Evolutionary conservation across 139 green algal species (phyloP).

Genomic region (Micromonas commoda): DNA sequence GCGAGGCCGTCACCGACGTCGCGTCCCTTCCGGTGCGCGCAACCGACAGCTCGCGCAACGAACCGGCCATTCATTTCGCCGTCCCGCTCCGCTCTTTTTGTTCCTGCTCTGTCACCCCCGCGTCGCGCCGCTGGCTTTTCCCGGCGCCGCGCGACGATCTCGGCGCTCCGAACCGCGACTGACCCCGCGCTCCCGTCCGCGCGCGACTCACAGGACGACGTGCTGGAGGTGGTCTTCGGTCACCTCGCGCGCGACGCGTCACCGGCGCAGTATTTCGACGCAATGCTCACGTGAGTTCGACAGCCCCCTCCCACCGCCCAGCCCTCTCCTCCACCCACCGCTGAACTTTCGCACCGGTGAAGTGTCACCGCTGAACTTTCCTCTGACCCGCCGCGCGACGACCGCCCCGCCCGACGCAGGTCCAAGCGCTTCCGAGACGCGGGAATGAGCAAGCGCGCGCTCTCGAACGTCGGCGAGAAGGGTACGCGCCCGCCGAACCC

Average conservation of each 20-base stretch:
- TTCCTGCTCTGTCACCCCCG: no score
- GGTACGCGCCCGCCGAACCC: not conserved
- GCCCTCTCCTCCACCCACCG: no score
- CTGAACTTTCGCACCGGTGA: no score
- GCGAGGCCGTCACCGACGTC: not conserved
- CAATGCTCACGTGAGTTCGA: not conserved
- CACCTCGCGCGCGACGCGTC: not conserved
- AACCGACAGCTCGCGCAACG: no score
- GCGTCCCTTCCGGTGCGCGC: not conserved
- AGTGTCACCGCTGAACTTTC: not conserved
- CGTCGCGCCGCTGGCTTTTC: no score
- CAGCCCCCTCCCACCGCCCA: no score
- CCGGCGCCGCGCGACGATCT: no score
- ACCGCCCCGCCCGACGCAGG: not conserved
- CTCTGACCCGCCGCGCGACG: not conserved
- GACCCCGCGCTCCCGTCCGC: no score
- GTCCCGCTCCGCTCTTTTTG: no score
- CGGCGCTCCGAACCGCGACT: no score
- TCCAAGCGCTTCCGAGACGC: not conserved
- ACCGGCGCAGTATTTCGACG: not conserved
- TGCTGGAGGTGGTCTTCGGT: not conserved
- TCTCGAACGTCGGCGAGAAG: not conserved
- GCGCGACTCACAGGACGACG: not conserved
- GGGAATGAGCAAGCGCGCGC: not conserved
- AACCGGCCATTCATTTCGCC: no score